Evolutionary conservation across 163 green algal species (phyloP), one percentile per base, ranked within the genome.

Genomic region (Picocystis sp.): DNA sequence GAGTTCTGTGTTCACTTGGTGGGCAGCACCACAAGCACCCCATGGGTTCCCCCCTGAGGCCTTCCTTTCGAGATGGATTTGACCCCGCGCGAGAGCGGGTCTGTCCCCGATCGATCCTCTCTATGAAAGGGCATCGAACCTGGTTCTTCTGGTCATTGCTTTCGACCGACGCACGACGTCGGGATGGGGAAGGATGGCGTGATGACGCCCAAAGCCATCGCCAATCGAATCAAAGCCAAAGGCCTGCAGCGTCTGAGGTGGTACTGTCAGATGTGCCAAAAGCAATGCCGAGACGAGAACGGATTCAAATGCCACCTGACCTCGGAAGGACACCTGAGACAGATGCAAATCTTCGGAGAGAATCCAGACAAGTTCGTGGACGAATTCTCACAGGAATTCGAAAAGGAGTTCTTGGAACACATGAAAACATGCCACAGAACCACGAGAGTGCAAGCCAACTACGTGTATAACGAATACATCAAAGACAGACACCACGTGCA

Each of bases 261-360:
- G 78, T 96, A 95, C 67, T 96, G 89, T 59, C 90, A 99, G 55
- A 84, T 95, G 73, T 99, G 90, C 66, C 70, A 92, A 50, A 98
- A 98, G 71, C 82, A 94, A 61, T 98, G 90, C 67, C 72, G 91
- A 13, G 91, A 99, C 63, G 90, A 96, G 60, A 99, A 99, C 64
- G 89, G 90, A 9, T 99, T 99, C 75, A 96, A 98, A 66, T 97
- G 89, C 62, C 91, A 99, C 71, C 79, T 92, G 44, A 85, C 72
- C 41, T 87, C 72, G 29, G 86, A 94, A 50, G 58, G 56, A 9
- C 89, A 97, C 67, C 76, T 82, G 61, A 73, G 89, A 1, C 82
- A 93, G 67, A 94, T 98, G 82, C 71, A 86, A 60, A 64, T 97
- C 2, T 96, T 99, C 63, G 90, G 89, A 0, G 60, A 86, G 56